Evolutionary conservation across 306 rosid genomes (phyloP), one percentile per base, ranked within the genome.

Genomic region (Dryas alaskensis): DNA sequence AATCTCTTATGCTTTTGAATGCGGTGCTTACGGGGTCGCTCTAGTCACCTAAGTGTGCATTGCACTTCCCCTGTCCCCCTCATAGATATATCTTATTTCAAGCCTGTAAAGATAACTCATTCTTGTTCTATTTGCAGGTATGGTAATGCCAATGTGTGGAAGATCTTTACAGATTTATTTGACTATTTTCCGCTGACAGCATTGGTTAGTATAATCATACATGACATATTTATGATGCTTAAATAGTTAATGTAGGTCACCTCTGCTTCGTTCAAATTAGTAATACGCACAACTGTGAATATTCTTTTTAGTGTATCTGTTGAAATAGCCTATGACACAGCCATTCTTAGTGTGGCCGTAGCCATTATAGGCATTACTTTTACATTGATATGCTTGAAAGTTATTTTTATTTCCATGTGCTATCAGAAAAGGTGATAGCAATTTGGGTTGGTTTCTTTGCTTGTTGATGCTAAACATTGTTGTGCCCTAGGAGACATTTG

Each of bases 131-230:
- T 81, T 69, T 81, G 76, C 89, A 94, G 97, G 96, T 94, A 89
- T 83, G 99, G 99, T 65, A 92, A 85, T 78, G 99, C 99, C 73
- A 94, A 86, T 87, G 98, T 92, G 73, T 92, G 97, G 98, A 92
- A 92, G 92, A 87, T 67, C 77, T 92, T 94, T 76, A 94, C 99
- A 3, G 96, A 94, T 81, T 82, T 94, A 80, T 94, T 94, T 78
- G 99, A 94, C 86, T 94, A 92, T 86, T 94, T 94, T 72, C 99
- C 99, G 0, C 85, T 92, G 83, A 92, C 99, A 72, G 97, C 99
- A 43, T 69, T 94, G 96, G 97, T 94, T 84, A 88, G 99, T 92
- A 69, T 59, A 51, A 2, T 59, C 46, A 16, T 46, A 10, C 44
- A 49, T 62, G 48, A 58, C 27, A 43, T 19, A 31, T 57, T 70